Evolutionary conservation across 2,329 filamentous ascomycete genomes (phyloP).

Genomic region (Colletotrichum scovillei): DNA sequence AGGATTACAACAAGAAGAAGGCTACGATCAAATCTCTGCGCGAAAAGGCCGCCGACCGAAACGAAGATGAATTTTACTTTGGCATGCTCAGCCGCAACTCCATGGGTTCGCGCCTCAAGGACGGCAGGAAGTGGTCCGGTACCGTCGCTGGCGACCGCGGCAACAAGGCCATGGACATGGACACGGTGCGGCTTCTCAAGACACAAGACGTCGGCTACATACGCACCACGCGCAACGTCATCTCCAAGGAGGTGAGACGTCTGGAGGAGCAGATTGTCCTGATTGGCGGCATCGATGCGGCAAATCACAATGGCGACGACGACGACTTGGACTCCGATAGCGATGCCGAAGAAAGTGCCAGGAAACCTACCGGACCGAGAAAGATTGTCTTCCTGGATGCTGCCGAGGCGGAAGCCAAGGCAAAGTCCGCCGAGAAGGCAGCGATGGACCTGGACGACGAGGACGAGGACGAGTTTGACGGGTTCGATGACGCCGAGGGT

Average conservation of each 20-base stretch:
- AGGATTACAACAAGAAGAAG: conserved; percentile 76
- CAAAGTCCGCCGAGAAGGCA: conserved; percentile 46
- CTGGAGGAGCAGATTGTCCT: conserved; percentile 66
- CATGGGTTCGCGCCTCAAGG: conserved; percentile 60
- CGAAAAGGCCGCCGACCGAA: conserved; percentile 72
- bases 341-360: conserved; percentile 47
- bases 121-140: conserved; percentile 64
- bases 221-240: conserved; percentile 70
- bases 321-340: conserved; percentile 40
- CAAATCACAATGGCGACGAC: conserved; percentile 51
- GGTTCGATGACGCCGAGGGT: conserved; percentile 35
- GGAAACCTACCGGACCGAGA: conserved; percentile 46
- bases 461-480: conserved; percentile 42
- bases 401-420: conserved; percentile 49
- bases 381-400: conserved; percentile 66
- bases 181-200: conserved; percentile 72
- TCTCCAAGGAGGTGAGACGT: conserved; percentile 65
- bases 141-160: conserved; percentile 69
- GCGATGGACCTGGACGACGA: conserved; percentile 41
- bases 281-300: conserved; percentile 44
- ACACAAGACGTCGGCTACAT: conserved; percentile 76
- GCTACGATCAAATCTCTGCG: conserved; percentile 67
- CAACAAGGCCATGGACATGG: conserved; percentile 64
- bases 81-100: conserved; percentile 74
- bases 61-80: conserved; percentile 80